Evolutionary conservation across 2,329 filamentous ascomycete genomes (phyloP).

Genomic region (Phialophora verrucosa): DNA sequence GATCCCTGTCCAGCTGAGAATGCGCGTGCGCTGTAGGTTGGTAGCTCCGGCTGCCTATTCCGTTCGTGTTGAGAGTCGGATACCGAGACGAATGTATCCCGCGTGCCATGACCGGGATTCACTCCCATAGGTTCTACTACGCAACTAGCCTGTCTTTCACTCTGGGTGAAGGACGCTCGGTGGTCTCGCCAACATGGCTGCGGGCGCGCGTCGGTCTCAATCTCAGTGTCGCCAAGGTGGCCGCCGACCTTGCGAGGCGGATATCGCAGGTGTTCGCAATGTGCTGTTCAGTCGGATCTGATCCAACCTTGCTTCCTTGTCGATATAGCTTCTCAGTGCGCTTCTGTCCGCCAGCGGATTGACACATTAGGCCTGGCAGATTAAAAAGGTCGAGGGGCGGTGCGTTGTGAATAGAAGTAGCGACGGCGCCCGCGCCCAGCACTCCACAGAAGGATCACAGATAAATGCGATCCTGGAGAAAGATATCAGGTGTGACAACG

Average conservation of each 20-base stretch:
- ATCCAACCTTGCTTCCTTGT: background rate
- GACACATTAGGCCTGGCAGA: background rate
- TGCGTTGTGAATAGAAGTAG: background rate
- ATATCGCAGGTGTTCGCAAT: background rate
- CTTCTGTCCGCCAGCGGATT: background rate
- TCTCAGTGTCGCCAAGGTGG: background rate
- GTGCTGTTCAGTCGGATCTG: background rate
- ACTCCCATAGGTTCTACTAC: background rate
- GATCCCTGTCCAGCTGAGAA: slow-evolving; percentile 16
- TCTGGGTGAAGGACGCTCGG: background rate
- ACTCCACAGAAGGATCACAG: background rate
- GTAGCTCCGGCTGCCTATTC: background rate
- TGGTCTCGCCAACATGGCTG: background rate
- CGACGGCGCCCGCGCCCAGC: background rate
- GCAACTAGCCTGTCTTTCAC: background rate
- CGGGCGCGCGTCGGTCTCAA: background rate
- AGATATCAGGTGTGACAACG: background rate
- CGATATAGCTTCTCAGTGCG: background rate
- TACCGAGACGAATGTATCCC: background rate
- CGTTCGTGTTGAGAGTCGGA: background rate
- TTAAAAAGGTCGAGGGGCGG: background rate
- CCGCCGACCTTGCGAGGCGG: background rate
- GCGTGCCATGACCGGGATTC: background rate
- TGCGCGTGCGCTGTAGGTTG: background rate
- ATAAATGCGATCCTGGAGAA: background rate